Evolutionary conservation across 371 early-diverging fungal species (phyloP).

Genomic region (Mucor circinelloides): DNA sequence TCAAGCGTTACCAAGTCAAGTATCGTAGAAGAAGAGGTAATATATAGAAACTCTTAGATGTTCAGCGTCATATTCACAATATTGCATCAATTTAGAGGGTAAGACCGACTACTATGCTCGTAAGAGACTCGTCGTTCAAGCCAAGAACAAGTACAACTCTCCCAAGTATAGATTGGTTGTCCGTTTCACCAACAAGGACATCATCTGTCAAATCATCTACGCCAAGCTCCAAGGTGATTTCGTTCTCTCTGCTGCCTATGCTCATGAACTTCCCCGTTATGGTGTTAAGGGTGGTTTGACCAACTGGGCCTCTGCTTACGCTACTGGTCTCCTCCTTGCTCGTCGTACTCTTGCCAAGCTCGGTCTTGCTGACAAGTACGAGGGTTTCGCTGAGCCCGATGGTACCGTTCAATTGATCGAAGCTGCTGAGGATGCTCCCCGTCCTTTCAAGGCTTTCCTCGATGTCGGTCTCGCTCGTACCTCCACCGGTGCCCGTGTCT

Average conservation of each 20-base stretch:
- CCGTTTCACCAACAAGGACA: constrained; percentile 98
- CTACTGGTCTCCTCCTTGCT: constrained; percentile 98
- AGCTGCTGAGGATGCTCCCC: constrained; percentile 92
- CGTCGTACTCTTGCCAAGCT: constrained; percentile 97
- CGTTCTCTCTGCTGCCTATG: constrained; percentile 97
- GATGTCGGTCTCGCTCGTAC: constrained; percentile 99
- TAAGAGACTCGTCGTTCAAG: constrained; percentile 97
- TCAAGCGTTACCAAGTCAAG: constrained; percentile 99
- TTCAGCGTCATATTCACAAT: too few species aligned
- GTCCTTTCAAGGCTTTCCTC: constrained; percentile 99
- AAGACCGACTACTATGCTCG: constrained; percentile 99
- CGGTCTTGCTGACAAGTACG: constrained; percentile 93
- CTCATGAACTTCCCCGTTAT: constrained; percentile 98
- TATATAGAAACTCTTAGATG: too few species aligned
- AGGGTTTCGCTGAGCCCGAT: constrained; percentile 93
- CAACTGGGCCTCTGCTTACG: constrained; percentile 99
- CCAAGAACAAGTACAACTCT: constrained; percentile 99
- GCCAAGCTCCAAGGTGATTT: constrained; percentile 99
- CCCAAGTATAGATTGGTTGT: constrained; percentile 99
- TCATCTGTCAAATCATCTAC: constrained; percentile 98
- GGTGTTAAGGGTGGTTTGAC: constrained; percentile 99
- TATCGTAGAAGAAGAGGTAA: constrained; percentile 97
- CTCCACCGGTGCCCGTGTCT: constrained; percentile 99
- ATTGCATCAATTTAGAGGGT: constrained; percentile 75
- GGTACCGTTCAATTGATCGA: constrained; percentile 92